These are phyloP conservation scores for Skeletonema costatum DNA, from an alignment of 108 stramenopile species.

Conservation along the genomic window DNA sequence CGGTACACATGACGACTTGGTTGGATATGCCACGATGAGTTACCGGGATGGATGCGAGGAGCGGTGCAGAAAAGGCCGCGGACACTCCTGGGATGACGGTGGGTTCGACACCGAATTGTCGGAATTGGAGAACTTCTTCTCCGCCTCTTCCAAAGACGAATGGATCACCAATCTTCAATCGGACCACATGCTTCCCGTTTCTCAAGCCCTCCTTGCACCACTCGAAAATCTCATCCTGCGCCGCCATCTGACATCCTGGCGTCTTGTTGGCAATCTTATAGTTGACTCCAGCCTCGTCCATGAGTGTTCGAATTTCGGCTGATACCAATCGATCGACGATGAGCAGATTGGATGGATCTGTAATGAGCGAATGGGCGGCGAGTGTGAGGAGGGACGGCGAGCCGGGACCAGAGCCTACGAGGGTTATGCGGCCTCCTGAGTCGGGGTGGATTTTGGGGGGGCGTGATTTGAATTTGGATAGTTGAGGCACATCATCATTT, in stretches of 20 bases:
- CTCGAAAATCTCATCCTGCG: slow-evolving; percentile 93
- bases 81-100: slow-evolving; percentile 90
- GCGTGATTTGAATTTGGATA: background rate
- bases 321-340: slow-evolving; percentile 95
- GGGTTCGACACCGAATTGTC: slow-evolving; percentile 82
- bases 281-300: slow-evolving; percentile 72
- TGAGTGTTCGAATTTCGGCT: slow-evolving; percentile 66
- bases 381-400: slow-evolving; percentile 94
- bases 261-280: slow-evolving; percentile 87
- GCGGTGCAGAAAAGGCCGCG: slow-evolving; percentile 93
- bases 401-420: slow-evolving; percentile 94
- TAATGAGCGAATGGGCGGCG: slow-evolving; percentile 74
- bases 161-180: slow-evolving; percentile 95
- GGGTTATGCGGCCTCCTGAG: slow-evolving; percentile 74
- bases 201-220: slow-evolving; percentile 86
- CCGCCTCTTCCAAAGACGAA: slow-evolving; percentile 98
- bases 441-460: slow-evolving; percentile 18
- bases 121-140: slow-evolving; percentile 94
- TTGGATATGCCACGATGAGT: slow-evolving; percentile 96
- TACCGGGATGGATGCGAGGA: slow-evolving; percentile 93
- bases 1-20: slow-evolving; percentile 94
- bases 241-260: slow-evolving; percentile 94
- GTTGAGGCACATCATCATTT: too few species aligned
- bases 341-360: slow-evolving; percentile 70
- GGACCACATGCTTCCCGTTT: slow-evolving; percentile 88